These are phyloP conservation scores for Boletus insuetus DNA, from an alignment of 768 basidiomycete genomes.

Conservation along the genomic window DNA sequence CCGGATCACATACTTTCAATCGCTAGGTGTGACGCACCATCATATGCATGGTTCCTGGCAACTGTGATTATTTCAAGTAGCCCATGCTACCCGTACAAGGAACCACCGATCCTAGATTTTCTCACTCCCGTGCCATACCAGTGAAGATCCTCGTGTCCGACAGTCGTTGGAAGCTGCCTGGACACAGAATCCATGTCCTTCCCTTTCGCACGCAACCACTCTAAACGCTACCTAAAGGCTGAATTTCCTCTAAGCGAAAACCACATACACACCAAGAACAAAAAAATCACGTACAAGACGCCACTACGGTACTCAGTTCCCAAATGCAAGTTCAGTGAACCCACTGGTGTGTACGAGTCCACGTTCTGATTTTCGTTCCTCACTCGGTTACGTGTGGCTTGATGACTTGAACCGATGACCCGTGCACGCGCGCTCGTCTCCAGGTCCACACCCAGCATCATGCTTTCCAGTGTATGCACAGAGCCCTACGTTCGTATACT, in stretches of 20 bases:
- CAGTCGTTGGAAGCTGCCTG: neutral
- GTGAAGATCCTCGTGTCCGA: neutral
- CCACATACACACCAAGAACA: neutral
- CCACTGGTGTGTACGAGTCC: neutral
- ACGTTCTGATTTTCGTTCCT: neutral
- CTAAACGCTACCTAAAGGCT: constrained; percentile 13
- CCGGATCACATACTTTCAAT: neutral
- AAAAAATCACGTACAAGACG: neutral
- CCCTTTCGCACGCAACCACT: constrained; percentile 9
- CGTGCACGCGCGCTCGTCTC: neutral
- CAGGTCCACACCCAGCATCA: constrained; percentile 1
- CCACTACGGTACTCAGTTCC: neutral
- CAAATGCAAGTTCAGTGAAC: constrained; percentile 1
- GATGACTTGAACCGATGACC: neutral
- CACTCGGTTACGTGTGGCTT: neutral
- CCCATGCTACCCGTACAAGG: too few relatives aligned
- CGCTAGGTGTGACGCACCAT: neutral
- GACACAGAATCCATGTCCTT: neutral
- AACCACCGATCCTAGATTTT: neutral
- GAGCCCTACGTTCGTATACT: neutral
- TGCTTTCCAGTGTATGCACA: neutral
- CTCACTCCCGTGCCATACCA: neutral
- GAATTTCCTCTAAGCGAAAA: neutral
- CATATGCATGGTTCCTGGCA: neutral
- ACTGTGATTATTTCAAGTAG: neutral